These are phyloP conservation scores for Ophiostoma piceae DNA, from an alignment of 2,329 filamentous ascomycete species.

Conservation along the genomic window DNA sequence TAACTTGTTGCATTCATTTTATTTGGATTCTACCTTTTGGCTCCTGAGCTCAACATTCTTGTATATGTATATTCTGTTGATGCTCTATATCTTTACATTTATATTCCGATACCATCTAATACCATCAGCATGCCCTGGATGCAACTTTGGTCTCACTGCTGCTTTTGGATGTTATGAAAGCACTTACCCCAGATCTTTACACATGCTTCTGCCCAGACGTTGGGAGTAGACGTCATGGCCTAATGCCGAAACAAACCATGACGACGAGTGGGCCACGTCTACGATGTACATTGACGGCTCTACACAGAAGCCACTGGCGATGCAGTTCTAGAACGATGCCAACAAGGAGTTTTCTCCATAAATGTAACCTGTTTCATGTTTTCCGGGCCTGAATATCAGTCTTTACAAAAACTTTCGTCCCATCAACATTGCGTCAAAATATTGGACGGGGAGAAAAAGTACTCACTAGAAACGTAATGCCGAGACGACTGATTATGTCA, in stretches of 20 bases:
- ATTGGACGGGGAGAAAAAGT: background rate
- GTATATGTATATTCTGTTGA: constrained; percentile 9
- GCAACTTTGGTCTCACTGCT: background rate
- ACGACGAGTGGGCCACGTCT: constrained; percentile 8
- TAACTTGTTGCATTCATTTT: background rate
- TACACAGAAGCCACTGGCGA: background rate
- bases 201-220: background rate
- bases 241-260: background rate
- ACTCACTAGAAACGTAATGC: background rate
- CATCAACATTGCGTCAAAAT: background rate
- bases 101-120: background rate
- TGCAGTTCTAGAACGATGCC: background rate
- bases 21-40: background rate
- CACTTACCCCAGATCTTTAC: background rate
- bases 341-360: background rate
- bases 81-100: background rate
- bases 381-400: background rate
- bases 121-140: constrained; percentile 2
- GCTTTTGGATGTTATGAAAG: background rate
- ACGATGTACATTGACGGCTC: constrained; percentile 13
- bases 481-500: background rate
- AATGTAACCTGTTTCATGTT: background rate
- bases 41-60: background rate
- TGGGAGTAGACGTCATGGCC: background rate
- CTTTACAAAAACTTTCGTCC: background rate